Base-by-base conservation (phyloP, 768 basidiomycete species). In the Tremella mesenterica region DNA sequence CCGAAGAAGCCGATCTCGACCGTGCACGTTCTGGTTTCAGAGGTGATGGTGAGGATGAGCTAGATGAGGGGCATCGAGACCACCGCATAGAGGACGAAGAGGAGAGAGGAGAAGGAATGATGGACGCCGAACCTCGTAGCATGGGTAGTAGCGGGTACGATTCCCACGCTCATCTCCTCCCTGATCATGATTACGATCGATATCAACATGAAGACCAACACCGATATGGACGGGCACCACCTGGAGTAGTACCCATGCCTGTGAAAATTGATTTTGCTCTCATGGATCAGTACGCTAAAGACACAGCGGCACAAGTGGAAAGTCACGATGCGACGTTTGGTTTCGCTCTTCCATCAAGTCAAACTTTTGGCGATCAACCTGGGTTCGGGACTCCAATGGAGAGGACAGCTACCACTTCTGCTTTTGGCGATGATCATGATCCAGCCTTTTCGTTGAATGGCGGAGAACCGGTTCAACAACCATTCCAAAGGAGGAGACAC, bases 401-500 rank as follows among this genome's bases (percentile, higher is more conserved):
- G 13, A 46, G 57, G 26, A 60, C 56, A 1, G 47, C 55, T 12
- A 58, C 64, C 29, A 60, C 64, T 46, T 57, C 60, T 3, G 58
- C 58, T 5, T 64, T 53, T 36, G 60, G 56, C 3, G 67, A 67
- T 30, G 62, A 68, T 16, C 44, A 41, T 34, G 56, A 47, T 6
- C 21, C 28, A 14, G 44, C 50, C 2, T 57, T 59, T 16, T 63
- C 61, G 21, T 57, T 59, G 44, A 54, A 54, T 33, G 54, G 54
- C n/a, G 48, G 45, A 29, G 63, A 59, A 10, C 43, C 45, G 5
- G 46, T 52, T 8, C 31, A 54, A 44, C 43, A 59, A 33, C 18
- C 49, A 6, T 57, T 73, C 56, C 64, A 66, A 21, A 73, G 80
- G 1, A 67, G 81, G 2, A 83, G 88, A 36, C 85, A 87, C 56